Conservation (phyloP, 2,329 filamentous ascomycete species). For the Aspergillus uvarum region DNA sequence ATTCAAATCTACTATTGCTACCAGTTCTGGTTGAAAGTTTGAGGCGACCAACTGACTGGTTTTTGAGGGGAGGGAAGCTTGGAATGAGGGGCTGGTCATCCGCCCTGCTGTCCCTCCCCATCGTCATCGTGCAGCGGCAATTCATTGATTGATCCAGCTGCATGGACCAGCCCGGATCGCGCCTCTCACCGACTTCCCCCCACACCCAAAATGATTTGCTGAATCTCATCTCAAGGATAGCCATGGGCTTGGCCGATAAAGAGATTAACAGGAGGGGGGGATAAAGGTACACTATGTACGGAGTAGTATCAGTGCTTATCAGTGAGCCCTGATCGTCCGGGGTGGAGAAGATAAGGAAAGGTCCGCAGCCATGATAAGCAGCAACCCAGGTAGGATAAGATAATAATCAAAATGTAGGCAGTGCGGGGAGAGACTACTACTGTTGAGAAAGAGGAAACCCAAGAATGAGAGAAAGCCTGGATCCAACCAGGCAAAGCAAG, state of each 20-base stretch:
- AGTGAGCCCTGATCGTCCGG: background rate
- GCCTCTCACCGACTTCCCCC: background rate
- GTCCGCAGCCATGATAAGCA: conserved; percentile 16
- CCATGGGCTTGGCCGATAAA: background rate
- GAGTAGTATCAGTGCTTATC: background rate
- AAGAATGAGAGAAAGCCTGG: background rate
- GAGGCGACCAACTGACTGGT: no score
- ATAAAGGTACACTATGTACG: background rate
- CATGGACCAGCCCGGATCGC: no score
- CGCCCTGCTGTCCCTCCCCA: background rate
- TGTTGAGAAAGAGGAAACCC: background rate
- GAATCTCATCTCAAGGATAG: background rate
- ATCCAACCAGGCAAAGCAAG: background rate
- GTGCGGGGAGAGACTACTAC: conserved; percentile 24
- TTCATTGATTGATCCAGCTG: background rate
- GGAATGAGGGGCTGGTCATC: conserved; percentile 9
- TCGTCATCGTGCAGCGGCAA: conserved; percentile 4
- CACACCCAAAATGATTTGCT: background rate
- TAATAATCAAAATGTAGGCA: background rate
- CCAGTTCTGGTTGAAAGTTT: background rate
- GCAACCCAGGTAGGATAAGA: background rate
- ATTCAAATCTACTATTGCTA: no score
- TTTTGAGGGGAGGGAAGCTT: no score
- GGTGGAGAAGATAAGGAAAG: background rate
- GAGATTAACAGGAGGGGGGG: background rate